Base-by-base conservation (phyloP, 2,329 filamentous ascomycete genomes). In the Didymella pinodella region DNA sequence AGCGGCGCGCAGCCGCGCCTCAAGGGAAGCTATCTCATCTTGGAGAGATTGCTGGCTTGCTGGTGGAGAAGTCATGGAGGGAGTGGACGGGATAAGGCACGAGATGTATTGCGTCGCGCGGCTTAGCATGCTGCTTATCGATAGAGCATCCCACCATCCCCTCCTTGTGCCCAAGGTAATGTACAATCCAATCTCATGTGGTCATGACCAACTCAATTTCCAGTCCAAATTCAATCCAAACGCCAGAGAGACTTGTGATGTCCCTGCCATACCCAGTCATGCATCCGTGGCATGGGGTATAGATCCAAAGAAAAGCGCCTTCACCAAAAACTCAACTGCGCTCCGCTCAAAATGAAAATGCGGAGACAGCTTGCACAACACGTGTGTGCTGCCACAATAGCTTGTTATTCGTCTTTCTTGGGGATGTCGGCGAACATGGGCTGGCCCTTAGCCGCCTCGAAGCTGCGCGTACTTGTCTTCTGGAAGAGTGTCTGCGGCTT, bases 21-120 rank as follows among this genome's bases (percentile, higher is more conserved):
- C 86, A 11, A 91, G 79, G 20, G 84, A 80, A 7, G 78, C 77
- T 62, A 91, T 86, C 73, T 90, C 87, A 73, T 83, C 72, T 53
- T 72, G 55, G 20, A 80, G 70, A 66, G 70, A 65, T 59, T 72
- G 65, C 59, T 71, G 67, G 48, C 65, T 60, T 48, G 57, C 41
- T 43, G 56, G 25, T 58, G 59, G 47, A 49, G 64, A 57, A 62
- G 63, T 70, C 74, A 77, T 77, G 65, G 54, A 62, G 54, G 48
- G 25, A 49, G 22, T 49, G 54, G 47, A 36, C 56, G 64, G 53
- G 54, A 66, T 60, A 62, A 57, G 48, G 56, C 44, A 50, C 57
- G 53, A 60, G 45, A 58, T 51, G 57, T 41, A 56, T 56, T 59
- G 56, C 46, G 50, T 59, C 50, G 49, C 40, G 46, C 47, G 34